Evolutionary conservation across 805 yeast species (phyloP).

Genomic region (Saccharomycopsis sp.): DNA sequence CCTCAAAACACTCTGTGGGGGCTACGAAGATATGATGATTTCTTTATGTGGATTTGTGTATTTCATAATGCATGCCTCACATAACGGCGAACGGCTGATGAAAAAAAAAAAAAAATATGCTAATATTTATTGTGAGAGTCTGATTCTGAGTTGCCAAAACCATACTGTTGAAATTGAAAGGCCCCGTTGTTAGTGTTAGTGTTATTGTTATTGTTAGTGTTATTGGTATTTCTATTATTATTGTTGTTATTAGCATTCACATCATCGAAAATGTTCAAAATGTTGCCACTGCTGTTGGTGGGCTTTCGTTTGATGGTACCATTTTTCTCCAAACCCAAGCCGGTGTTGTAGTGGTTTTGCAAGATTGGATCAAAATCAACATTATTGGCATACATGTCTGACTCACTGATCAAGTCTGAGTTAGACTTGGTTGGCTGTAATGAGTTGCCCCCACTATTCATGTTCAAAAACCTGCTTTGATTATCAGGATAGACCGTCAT

Average conservation of each 20-base stretch:
- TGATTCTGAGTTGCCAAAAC: neutral
- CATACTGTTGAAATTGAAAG: slow-evolving; percentile 7
- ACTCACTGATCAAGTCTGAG: slow-evolving; percentile 15
- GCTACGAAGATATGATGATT: too few relatives aligned
- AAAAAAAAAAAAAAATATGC: neutral
- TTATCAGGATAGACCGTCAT: slow-evolving; percentile 1
- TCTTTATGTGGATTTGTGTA: too few relatives aligned
- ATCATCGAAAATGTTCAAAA: too few relatives aligned
- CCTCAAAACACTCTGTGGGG: too few relatives aligned
- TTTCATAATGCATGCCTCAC: neutral
- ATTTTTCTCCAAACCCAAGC: slow-evolving; percentile 17
- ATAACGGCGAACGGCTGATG: neutral
- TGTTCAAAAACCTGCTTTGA: neutral
- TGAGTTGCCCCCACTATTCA: neutral
- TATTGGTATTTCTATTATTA: too few relatives aligned
- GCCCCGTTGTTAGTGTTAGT: too few relatives aligned
- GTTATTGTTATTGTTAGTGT: too few relatives aligned
- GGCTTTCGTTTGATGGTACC: slow-evolving; percentile 19
- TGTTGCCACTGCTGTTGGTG: too few relatives aligned
- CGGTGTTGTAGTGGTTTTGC: slow-evolving; percentile 6
- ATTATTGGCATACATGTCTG: slow-evolving; percentile 11
- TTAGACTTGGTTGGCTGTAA: neutral
- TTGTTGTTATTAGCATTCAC: too few relatives aligned
- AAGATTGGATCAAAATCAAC: slow-evolving; percentile 14
- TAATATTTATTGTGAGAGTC: too few relatives aligned